phyloP scores from a whole-genome alignment of 2,329 filamentous ascomycete species.

The Hypoxylon sp. region DNA sequence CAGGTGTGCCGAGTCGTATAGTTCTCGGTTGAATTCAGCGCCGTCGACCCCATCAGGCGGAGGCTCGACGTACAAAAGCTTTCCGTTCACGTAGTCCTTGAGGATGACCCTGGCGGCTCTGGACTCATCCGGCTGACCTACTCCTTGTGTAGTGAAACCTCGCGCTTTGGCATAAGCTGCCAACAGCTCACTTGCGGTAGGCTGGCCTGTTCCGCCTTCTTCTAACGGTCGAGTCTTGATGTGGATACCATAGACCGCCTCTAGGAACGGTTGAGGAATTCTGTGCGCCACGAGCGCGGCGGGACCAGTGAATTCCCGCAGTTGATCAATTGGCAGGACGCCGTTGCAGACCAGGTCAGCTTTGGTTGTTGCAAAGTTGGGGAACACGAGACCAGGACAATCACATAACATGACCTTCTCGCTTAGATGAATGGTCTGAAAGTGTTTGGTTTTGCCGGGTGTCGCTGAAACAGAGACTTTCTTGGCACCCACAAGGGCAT shows the following conservation, averaged over 20 bases:
- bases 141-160: conserved; percentile 89
- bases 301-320: conserved; percentile 92
- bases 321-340: conserved; percentile 94
- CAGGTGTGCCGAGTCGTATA: conserved; percentile 86
- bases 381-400: conserved; percentile 98
- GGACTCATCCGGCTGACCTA: conserved; percentile 92
- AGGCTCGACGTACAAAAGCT: conserved; percentile 90
- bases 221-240: conserved; percentile 84
- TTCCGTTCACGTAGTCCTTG: conserved; percentile 98
- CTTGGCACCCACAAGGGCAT: conserved; percentile 97
- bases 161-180: conserved; percentile 87
- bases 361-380: conserved; percentile 97
- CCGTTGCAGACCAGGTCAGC: conserved; percentile 96
- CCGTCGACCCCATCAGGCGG: conserved; percentile 80
- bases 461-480: conserved; percentile 98
- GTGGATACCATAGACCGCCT: conserved; percentile 93
- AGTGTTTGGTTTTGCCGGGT: conserved; percentile 98
- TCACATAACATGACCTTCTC: conserved; percentile 93
- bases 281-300: conserved; percentile 83
- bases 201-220: conserved; percentile 90
- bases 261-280: conserved; percentile 88
- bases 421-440: conserved; percentile 96
- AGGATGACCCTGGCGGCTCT: conserved; percentile 89
- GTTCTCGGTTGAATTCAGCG: conserved; percentile 84
- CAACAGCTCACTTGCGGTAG: conserved; percentile 87